A percentile compares a stretch with the other conserved stretches of the same genome.
These are phyloP conservation scores for Pythium myriotylum DNA, from an alignment of 352 stramenopile species.

Conservation along the genomic window DNA sequence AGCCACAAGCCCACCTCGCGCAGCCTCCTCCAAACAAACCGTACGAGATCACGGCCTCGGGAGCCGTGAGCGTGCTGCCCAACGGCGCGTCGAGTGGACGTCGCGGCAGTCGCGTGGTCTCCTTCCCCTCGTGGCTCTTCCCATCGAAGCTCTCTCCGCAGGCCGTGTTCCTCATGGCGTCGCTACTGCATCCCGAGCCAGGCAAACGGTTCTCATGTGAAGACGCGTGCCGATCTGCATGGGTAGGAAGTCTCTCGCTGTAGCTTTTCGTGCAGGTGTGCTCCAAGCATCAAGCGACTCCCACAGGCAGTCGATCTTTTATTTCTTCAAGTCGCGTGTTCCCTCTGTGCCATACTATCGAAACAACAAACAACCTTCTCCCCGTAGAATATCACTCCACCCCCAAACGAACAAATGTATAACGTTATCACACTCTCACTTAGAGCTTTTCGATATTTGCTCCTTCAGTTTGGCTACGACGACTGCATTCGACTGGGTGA, in stretches of 20 bases:
- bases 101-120: conserved; percentile 46
- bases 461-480: conserved; percentile 27
- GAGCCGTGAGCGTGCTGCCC: conserved; percentile 18
- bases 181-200: conserved; percentile 85
- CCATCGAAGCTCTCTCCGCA: conserved; percentile 65
- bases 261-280: conserved; percentile 5
- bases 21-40: conserved; percentile 24
- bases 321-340: conserved; percentile 4
- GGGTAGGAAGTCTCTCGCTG: conserved; percentile 48
- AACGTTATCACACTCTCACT: conserved; percentile 18
- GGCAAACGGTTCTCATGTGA: conserved; percentile 78
- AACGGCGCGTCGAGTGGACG: conserved; percentile 31
- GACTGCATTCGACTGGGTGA: conserved; percentile 40
- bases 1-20: neutral
- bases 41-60: conserved; percentile 15
- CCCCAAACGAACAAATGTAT: conserved; percentile 23
- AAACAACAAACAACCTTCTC: conserved; percentile 1
- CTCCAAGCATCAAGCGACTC: too few species aligned
- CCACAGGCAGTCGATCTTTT: neutral
- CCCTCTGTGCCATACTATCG: conserved; percentile 32
- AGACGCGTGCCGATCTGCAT: conserved; percentile 78
- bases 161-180: conserved; percentile 70
- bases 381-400: conserved; percentile 21
- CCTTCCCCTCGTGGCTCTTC: conserved; percentile 87
- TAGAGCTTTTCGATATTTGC: neutral